Percentiles rank a stretch among this genome's conserved stretches.
phyloP scores from a whole-genome alignment of 2,329 filamentous ascomycete species.

The Paraconiothyrium sp. region DNA sequence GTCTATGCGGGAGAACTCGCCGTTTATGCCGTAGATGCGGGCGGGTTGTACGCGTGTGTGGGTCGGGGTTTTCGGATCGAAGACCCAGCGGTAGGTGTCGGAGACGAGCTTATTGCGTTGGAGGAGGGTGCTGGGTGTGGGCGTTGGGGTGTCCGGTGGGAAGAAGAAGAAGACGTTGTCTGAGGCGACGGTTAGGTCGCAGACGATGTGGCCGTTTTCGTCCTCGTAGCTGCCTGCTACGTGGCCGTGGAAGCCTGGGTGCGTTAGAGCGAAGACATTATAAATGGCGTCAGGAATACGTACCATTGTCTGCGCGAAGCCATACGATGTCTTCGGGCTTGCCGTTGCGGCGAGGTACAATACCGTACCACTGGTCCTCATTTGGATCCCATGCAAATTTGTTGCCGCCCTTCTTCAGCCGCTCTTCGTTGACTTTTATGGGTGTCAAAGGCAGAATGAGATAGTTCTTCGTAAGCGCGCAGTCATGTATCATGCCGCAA shows the following conservation, averaged over 20 bases:
- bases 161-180: conserved; percentile 56
- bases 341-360: conserved; percentile 61
- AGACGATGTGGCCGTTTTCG: conserved; percentile 45
- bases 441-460: conserved; percentile 51
- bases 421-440: conserved; percentile 47
- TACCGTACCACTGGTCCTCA: conserved; percentile 65
- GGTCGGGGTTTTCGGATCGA: conserved; percentile 48
- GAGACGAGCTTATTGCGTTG: conserved; percentile 54
- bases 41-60: conserved; percentile 40
- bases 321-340: conserved; percentile 64
- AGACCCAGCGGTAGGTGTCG: conserved; percentile 51
- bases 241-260: conserved; percentile 53
- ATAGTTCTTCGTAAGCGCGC: conserved; percentile 52
- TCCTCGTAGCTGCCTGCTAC: conserved; percentile 56
- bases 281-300: background rate
- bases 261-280: background rate
- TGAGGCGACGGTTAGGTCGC: conserved; percentile 9
- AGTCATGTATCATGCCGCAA: conserved; percentile 53
- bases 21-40: conserved; percentile 50
- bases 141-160: conserved; percentile 46
- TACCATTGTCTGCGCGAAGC: conserved; percentile 63
- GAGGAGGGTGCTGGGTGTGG: conserved; percentile 45
- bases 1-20: conserved; percentile 58
- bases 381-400: conserved; percentile 57
- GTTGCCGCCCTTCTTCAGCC: conserved; percentile 51